phyloP scores from a whole-genome alignment of 2,329 filamentous ascomycete genomes.

The Simplicillium aogashimaense region DNA sequence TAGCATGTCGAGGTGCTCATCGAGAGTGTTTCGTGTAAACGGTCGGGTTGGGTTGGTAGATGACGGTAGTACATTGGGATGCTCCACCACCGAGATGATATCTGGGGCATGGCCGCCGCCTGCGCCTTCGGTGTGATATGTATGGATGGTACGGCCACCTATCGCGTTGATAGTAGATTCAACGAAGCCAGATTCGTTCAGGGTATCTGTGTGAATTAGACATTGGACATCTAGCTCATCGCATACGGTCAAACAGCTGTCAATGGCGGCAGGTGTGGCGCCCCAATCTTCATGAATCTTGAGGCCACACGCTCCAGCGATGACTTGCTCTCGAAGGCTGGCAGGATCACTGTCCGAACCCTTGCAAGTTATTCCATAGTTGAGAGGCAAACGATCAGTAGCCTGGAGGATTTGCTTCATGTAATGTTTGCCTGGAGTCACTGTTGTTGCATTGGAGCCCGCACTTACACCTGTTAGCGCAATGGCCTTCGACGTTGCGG shows the following conservation, averaged over 20 bases:
- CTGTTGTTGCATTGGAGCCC: conserved; percentile 85
- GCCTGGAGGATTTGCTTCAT: conserved; percentile 87
- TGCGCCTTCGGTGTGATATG: conserved; percentile 93
- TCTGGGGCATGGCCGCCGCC: conserved; percentile 92
- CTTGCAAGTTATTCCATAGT: conserved; percentile 87
- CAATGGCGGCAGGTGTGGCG: conserved; percentile 80
- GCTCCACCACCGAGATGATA: conserved; percentile 88
- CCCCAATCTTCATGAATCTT: conserved; percentile 98
- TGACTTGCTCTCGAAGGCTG: conserved; percentile 68
- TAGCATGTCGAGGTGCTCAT: conserved; percentile 95
- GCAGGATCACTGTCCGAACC: conserved; percentile 70
- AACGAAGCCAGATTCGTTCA: conserved; percentile 94
- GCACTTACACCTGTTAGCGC: conserved; percentile 40
- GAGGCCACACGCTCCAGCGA: conserved; percentile 77
- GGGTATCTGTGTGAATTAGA: conserved; percentile 89
- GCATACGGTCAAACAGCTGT: conserved; percentile 74
- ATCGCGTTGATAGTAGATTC: conserved; percentile 79
- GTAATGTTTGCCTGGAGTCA: conserved; percentile 75
- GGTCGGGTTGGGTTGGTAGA: conserved; percentile 90
- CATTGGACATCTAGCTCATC: conserved; percentile 89
- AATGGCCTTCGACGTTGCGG: neutral
- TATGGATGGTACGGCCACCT: conserved; percentile 82
- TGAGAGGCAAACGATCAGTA: conserved; percentile 70
- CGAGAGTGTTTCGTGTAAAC: conserved; percentile 83
- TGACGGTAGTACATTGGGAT: conserved; percentile 77